Percentiles rank a stretch among this genome's conserved stretches.
Conservation (phyloP, 2,329 filamentous ascomycete species). For the Penicillium sp. region DNA sequence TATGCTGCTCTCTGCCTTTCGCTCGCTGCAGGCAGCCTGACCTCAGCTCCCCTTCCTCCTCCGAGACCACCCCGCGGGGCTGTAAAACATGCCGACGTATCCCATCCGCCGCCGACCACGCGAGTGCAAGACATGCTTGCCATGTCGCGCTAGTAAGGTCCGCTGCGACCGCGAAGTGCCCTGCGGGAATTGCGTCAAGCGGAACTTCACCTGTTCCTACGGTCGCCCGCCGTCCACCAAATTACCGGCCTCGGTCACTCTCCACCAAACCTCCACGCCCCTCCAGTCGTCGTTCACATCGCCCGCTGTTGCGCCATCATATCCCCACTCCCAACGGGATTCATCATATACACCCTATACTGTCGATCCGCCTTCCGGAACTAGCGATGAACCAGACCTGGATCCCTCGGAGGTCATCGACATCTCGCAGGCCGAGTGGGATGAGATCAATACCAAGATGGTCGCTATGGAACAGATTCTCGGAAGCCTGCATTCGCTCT, state of each 20-base stretch:
- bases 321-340: constrained; percentile 16
- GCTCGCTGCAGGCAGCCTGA: constrained; percentile 16
- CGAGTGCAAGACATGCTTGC: constrained; percentile 49
- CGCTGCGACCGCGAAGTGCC: constrained; percentile 45
- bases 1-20: constrained; percentile 15
- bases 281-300: constrained; percentile 19
- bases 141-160: constrained; percentile 54
- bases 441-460: constrained; percentile 38
- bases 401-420: constrained; percentile 30
- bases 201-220: constrained; percentile 42
- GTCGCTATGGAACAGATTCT: constrained; percentile 36
- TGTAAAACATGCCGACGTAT: constrained; percentile 32
- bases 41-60: constrained; percentile 4
- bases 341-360: constrained; percentile 21
- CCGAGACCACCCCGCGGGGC: constrained; percentile 13
- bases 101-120: constrained; percentile 38
- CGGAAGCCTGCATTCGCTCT: constrained; percentile 32
- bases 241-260: constrained; percentile 10
- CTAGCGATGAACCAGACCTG: constrained; percentile 19
- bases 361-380: constrained; percentile 16
- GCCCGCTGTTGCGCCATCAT: constrained; percentile 11
- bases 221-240: constrained; percentile 28
- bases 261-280: constrained; percentile 13
- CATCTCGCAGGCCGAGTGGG: constrained; percentile 36
- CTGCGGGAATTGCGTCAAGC: constrained; percentile 44